Evolutionary conservation across 2,329 filamentous ascomycete species (phyloP), one percentile per base, ranked within the genome.

Genomic region (Allantophomopsis lycopodina): DNA sequence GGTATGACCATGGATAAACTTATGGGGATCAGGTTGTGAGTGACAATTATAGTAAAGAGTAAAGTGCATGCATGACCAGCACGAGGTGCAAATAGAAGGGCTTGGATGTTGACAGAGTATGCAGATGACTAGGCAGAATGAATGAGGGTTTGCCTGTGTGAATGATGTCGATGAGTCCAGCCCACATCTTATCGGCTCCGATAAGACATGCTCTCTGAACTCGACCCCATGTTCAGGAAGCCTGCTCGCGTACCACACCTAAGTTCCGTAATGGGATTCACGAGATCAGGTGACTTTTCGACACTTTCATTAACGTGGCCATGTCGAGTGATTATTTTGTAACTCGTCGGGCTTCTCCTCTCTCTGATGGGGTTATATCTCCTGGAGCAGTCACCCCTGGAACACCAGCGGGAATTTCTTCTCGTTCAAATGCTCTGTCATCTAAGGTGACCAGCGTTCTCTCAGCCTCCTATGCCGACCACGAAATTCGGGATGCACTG

Each of bases 391-490:
- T 28, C 23, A 48, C 41, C 16, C 52, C 39, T 48, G 54, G 40
- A 49, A 50, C 43, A 45, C 56, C 17, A 47, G 20, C 15, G 7
- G 35, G 35, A 16, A 7, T 13, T 3, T 5, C 14, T 36, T 23
- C 55, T 1, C 49, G 56, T 18, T 56, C 57, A 36, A 71, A 76
- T 58, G 81, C 86, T 7, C 65, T 96, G 23, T 79, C 84, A 7
- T 81, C 80, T 44, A 86, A 91, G 55, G 74, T 95, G 49, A 83
- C 85, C 17, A 79, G 75, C 44, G 82, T 96, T 32, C 73, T 96
- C 37, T 94, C 91, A 4, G 80, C 86, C 2, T 94, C 89, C 0
- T 95, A 94, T 61, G 83, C 87, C 6, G 91, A 96, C 60, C 71
- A 84, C 5, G 89, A 95, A 49, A 94, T 96, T 49, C 76, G 86